These are phyloP conservation scores for Russula griseocarnosa DNA, from an alignment of 768 basidiomycete species.

Conservation along the genomic window DNA sequence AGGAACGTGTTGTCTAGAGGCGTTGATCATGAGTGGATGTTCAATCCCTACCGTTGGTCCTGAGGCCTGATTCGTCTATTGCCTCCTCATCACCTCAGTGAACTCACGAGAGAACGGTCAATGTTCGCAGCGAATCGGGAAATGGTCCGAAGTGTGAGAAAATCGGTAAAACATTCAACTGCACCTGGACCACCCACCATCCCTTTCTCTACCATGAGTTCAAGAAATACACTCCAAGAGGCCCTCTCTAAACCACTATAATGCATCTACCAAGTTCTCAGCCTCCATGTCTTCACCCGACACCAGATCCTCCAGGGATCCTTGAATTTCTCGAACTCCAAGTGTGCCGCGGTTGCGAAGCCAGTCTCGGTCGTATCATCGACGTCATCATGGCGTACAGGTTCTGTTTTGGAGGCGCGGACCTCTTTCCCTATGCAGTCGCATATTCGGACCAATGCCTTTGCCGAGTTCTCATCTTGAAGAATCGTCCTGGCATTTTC, in stretches of 20 bases:
- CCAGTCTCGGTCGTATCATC: conserved; percentile 49
- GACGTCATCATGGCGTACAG: conserved; percentile 18
- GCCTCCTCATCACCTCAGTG: not conserved
- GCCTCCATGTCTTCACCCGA: conserved; percentile 11
- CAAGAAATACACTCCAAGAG: not conserved
- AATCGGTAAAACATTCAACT: not conserved
- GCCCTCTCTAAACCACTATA: conserved; percentile 1
- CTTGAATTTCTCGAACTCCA: conserved; percentile 29
- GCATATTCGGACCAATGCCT: conserved; percentile 44
- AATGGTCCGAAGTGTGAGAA: not conserved
- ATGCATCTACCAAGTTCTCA: conserved; percentile 1
- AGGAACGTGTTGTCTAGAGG: no score
- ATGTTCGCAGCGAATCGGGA: not conserved
- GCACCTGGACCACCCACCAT: not conserved
- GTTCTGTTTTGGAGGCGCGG: conserved; percentile 13
- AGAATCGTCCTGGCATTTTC: conserved; percentile 57
- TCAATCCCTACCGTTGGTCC: no score
- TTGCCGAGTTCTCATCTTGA: conserved; percentile 44
- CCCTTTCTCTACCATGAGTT: not conserved
- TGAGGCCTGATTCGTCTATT: not conserved
- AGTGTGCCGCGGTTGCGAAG: conserved; percentile 44
- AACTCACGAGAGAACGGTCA: no score
- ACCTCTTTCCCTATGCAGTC: conserved; percentile 36
- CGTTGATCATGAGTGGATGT: no score
- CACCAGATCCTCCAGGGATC: conserved; percentile 27